These are phyloP conservation scores for Mollisia scopiformis DNA, from an alignment of 2,329 filamentous ascomycete species.

Conservation along the genomic window DNA sequence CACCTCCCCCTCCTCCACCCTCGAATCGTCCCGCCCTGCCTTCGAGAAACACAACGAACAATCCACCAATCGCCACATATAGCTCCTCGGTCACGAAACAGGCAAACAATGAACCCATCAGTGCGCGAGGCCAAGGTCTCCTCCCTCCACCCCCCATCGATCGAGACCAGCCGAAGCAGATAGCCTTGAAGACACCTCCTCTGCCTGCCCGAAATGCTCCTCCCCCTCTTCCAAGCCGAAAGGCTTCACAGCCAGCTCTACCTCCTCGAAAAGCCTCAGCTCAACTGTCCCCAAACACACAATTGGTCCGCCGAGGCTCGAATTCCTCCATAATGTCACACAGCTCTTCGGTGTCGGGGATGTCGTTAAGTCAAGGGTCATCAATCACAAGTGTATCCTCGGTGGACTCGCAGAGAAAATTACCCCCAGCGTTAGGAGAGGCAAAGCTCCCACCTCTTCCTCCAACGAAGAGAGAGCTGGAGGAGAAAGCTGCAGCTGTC, in stretches of 20 bases:
- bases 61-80: constrained; percentile 36
- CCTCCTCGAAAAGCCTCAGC: constrained; percentile 53
- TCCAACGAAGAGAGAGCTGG: constrained; percentile 55
- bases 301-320: constrained; percentile 51
- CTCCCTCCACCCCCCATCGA: constrained; percentile 35
- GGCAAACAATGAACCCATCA: constrained; percentile 31
- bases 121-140: constrained; percentile 22
- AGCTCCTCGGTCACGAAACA: constrained; percentile 30
- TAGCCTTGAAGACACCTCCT: constrained; percentile 25
- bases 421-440: constrained; percentile 59
- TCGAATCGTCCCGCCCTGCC: constrained; percentile 41
- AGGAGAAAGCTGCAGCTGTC: constrained; percentile 49
- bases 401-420: constrained; percentile 44
- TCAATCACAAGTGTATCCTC: constrained; percentile 50
- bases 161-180: constrained; percentile 25
- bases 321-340: constrained; percentile 60
- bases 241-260: constrained; percentile 46
- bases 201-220: constrained; percentile 30
- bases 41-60: constrained; percentile 40
- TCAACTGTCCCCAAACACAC: constrained; percentile 38
- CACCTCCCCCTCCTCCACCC: constrained; percentile 53
- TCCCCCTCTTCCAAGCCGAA: constrained; percentile 31
- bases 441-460: constrained; percentile 61
- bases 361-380: constrained; percentile 52
- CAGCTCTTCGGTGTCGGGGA: constrained; percentile 54